Evolutionary conservation across 805 yeast species (phyloP).

Genomic region (Pichia membranifaciens): DNA sequence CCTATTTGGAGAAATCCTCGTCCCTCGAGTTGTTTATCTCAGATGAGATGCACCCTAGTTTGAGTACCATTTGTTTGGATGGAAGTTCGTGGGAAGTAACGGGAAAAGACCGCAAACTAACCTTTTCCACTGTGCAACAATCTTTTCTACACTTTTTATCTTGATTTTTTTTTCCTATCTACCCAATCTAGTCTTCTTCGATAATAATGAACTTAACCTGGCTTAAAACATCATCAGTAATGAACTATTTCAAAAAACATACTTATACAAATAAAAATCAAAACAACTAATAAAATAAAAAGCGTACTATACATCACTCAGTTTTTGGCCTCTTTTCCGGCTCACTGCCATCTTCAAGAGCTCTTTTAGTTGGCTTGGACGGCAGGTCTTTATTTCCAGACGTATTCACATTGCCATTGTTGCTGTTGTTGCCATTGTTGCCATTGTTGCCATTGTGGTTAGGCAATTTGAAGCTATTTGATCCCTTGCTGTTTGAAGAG

Average conservation of each 20-base stretch:
- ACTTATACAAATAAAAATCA: not conserved
- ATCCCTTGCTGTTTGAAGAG: not conserved
- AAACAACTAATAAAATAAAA: not conserved
- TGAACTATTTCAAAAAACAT: too few species aligned
- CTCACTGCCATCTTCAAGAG: conserved; percentile 15
- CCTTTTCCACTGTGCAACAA: not conserved
- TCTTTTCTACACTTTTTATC: conserved; percentile 3
- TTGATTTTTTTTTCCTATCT: not conserved
- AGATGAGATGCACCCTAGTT: conserved; percentile 8
- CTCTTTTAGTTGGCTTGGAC: conserved; percentile 17
- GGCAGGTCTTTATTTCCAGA: not conserved
- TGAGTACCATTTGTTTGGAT: conserved; percentile 61
- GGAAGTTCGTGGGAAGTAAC: conserved; percentile 35
- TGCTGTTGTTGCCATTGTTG: not conserved
- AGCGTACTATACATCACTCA: conserved; percentile 10
- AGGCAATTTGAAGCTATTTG: not conserved
- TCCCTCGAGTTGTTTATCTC: conserved; percentile 2
- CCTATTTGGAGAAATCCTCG: conserved; percentile 6
- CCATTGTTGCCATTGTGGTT: not conserved
- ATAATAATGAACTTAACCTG: too few species aligned
- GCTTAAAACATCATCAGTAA: too few species aligned
- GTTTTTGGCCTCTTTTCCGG: conserved; percentile 22
- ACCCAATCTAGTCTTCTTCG: too few species aligned
- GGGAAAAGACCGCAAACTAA: not conserved
- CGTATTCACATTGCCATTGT: not conserved